Percentiles rank a stretch among this genome's conserved stretches.
These are phyloP conservation scores for Paramyrothecium sp. DNA, from an alignment of 2,329 filamentous ascomycete species.

Conservation along the genomic window DNA sequence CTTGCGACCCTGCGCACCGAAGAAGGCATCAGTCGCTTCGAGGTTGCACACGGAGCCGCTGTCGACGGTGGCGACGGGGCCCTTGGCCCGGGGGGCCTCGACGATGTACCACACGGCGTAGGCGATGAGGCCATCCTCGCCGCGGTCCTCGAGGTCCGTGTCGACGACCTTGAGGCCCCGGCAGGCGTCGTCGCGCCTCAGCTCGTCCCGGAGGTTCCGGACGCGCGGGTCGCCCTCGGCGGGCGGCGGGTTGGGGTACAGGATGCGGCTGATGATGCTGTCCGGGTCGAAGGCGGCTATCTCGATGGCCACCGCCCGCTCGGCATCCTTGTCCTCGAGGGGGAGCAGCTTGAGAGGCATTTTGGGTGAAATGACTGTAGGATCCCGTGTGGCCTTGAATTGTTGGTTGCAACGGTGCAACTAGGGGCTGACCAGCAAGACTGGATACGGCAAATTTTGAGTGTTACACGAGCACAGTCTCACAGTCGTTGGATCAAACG, in stretches of 20 bases:
- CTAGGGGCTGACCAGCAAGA: too few species aligned
- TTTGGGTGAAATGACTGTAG: too few species aligned
- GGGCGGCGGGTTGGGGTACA: slow-evolving; percentile 26
- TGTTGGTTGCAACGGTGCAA: too few species aligned
- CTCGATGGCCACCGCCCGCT: slow-evolving; percentile 34
- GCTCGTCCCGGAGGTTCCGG: slow-evolving; percentile 15
- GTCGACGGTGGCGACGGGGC: slow-evolving; percentile 17
- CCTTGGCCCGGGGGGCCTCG: slow-evolving; percentile 16
- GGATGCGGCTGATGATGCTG: slow-evolving; percentile 25
- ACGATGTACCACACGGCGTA: slow-evolving; percentile 35
- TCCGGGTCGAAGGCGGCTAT: slow-evolving; percentile 29
- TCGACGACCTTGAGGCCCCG: slow-evolving; percentile 35
- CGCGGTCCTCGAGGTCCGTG: slow-evolving; percentile 21
- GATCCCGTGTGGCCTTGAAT: too few species aligned
- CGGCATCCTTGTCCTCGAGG: slow-evolving; percentile 32
- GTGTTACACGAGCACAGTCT: too few species aligned
- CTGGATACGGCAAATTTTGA: not conserved
- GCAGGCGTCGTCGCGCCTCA: slow-evolving; percentile 22
- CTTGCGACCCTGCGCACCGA: slow-evolving; percentile 25
- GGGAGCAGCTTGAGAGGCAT: slow-evolving; percentile 37
- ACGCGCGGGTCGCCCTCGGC: slow-evolving; percentile 17
- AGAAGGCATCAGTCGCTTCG: slow-evolving; percentile 30
- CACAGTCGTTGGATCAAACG: too few species aligned
- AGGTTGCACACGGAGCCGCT: slow-evolving; percentile 27
- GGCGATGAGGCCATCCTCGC: slow-evolving; percentile 26